These are phyloP conservation scores for Nematocida major DNA, from an alignment of 371 early-diverging fungal species.

Conservation along the genomic window DNA sequence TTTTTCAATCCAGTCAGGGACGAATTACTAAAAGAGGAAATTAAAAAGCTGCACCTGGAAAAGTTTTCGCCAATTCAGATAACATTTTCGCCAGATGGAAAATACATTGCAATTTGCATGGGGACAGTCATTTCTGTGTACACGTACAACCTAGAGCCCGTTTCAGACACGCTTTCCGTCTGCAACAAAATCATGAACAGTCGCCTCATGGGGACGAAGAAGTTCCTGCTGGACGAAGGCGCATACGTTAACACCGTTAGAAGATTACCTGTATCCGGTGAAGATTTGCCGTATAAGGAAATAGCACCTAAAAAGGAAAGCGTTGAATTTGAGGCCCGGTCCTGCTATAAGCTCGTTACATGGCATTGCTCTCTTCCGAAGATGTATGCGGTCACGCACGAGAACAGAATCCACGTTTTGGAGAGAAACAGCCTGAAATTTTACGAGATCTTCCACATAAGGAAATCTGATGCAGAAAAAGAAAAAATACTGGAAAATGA, in stretches of 20 bases:
- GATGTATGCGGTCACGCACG: slow-evolving; percentile 34
- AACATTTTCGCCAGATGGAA: slow-evolving; percentile 19
- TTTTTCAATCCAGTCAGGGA: slow-evolving; percentile 15
- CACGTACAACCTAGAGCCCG: slow-evolving; percentile 19
- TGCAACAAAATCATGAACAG: slow-evolving; percentile 49
- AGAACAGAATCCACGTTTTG: slow-evolving; percentile 27
- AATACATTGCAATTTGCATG: slow-evolving; percentile 17
- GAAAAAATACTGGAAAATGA: slow-evolving; percentile 14
- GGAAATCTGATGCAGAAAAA: slow-evolving; percentile 1
- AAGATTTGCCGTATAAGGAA: not conserved
- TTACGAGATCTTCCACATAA: slow-evolving; percentile 23
- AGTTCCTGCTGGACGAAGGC: slow-evolving; percentile 40
- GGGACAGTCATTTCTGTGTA: not conserved
- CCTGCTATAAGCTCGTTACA: slow-evolving; percentile 13
- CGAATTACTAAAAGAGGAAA: not conserved
- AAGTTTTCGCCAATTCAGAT: not conserved
- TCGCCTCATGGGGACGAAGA: slow-evolving; percentile 44
- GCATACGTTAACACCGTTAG: slow-evolving; percentile 28
- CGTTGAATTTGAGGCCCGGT: slow-evolving; percentile 38
- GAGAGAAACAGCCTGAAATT: slow-evolving; percentile 37
- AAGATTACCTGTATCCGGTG: slow-evolving; percentile 4
- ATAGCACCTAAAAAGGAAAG: slow-evolving; percentile 1
- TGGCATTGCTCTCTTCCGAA: slow-evolving; percentile 42
- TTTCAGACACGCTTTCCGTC: slow-evolving; percentile 17
- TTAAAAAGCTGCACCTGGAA: not conserved